These are phyloP conservation scores for Wakefieldia striispora DNA, from an alignment of 768 basidiomycete species.

Conservation along the genomic window DNA sequence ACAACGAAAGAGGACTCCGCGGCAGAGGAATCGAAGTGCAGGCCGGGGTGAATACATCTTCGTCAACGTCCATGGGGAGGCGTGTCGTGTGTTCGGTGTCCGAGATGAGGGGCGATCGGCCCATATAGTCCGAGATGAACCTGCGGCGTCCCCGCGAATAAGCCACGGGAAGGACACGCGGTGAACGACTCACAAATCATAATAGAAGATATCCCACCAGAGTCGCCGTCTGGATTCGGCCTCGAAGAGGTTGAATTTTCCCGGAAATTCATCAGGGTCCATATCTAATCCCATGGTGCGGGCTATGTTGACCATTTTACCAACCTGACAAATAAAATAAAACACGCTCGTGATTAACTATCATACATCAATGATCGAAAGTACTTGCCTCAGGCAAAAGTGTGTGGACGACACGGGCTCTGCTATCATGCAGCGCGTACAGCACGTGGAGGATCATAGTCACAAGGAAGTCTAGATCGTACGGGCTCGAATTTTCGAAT, in stretches of 20 bases:
- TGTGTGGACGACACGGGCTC: constrained; percentile 38
- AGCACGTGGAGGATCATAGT: constrained; percentile 58
- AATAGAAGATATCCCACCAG: constrained; percentile 82
- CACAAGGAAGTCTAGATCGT: constrained; percentile 57
- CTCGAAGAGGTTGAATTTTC: constrained; percentile 48
- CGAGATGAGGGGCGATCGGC: constrained; percentile 58
- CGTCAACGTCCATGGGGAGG: constrained; percentile 57
- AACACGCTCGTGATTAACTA: constrained; percentile 10
- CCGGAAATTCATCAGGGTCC: constrained; percentile 55
- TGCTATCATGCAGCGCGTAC: constrained; percentile 52
- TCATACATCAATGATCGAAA: constrained; percentile 28
- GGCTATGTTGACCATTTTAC: constrained; percentile 68
- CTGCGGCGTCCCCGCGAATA: constrained; percentile 36
- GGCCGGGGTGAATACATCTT: constrained; percentile 47
- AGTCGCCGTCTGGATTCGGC: constrained; percentile 53
- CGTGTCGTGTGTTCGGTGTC: constrained; percentile 54
- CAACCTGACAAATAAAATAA: constrained; percentile 44
- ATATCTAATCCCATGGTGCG: constrained; percentile 59
- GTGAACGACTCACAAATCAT: constrained; percentile 62
- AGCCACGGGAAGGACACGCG: not conserved
- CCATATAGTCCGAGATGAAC: constrained; percentile 67
- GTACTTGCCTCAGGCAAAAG: constrained; percentile 28
- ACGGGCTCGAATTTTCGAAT: constrained; percentile 41
- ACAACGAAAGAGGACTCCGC: constrained; percentile 21
- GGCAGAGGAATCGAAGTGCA: constrained; percentile 46